Evolutionary conservation across 345 rosid species (phyloP).

Genomic region (Murraya paniculata): DNA sequence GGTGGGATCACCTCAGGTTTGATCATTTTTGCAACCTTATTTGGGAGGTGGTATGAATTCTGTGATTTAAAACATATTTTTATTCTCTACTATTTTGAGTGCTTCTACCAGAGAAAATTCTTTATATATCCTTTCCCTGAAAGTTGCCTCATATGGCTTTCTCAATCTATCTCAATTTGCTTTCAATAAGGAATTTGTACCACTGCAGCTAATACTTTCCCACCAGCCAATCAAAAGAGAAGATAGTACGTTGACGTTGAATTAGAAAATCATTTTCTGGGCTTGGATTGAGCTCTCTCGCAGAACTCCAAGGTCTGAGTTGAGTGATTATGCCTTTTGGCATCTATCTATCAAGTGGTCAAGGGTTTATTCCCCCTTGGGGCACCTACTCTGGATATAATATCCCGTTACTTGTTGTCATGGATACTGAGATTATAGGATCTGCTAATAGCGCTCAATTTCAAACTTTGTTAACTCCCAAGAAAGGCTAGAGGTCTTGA

Average conservation of each 20-base stretch:
- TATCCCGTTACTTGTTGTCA: not conserved
- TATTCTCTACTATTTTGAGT: not conserved
- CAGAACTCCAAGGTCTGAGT: not conserved
- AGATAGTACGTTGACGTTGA: not conserved
- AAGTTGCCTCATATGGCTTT: not conserved
- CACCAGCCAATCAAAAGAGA: not conserved
- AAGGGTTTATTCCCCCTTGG: not conserved
- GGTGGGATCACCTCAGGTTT: slow-evolving; percentile 77
- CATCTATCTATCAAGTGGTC: not conserved
- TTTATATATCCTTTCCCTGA: not conserved
- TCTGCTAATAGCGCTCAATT: not conserved
- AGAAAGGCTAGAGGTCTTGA: not conserved
- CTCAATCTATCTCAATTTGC: not conserved
- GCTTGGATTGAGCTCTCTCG: not conserved
- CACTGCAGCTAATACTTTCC: not conserved
- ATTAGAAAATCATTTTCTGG: not conserved
- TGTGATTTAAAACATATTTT: not conserved
- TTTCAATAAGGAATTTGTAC: not conserved
- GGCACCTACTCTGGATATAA: not conserved
- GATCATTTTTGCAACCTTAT: slow-evolving; percentile 8
- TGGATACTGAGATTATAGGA: not conserved
- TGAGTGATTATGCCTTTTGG: not conserved
- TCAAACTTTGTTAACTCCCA: not conserved
- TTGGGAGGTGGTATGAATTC: not conserved
- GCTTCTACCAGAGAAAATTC: not conserved